These are phyloP conservation scores for Aureobasidium sp. DNA, from an alignment of 2,329 filamentous ascomycete genomes.

Conservation along the genomic window DNA sequence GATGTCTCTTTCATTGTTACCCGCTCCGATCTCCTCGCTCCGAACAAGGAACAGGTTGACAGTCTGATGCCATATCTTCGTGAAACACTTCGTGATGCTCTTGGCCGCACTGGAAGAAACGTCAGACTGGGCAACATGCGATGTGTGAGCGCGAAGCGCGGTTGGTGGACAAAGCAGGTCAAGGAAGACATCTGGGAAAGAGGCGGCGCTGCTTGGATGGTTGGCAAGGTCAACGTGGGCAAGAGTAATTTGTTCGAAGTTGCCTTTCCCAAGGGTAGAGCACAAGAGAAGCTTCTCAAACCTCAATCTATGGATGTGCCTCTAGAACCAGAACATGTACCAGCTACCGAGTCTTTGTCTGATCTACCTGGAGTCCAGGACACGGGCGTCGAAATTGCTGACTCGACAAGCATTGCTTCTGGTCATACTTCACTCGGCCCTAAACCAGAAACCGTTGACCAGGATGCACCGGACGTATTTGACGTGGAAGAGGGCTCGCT, in stretches of 20 bases:
- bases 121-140: constrained; percentile 81
- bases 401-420: neutral
- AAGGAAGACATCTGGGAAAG: constrained; percentile 79
- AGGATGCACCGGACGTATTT: constrained; percentile 16
- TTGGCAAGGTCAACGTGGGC: constrained; percentile 97
- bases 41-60: constrained; percentile 77
- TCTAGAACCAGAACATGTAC: neutral
- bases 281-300: constrained; percentile 24
- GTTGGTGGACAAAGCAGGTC: constrained; percentile 85
- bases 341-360: neutral
- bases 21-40: constrained; percentile 75
- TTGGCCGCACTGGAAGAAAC: constrained; percentile 60
- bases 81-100: constrained; percentile 65
- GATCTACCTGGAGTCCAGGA: neutral
- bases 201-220: constrained; percentile 86
- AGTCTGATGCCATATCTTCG: constrained; percentile 77
- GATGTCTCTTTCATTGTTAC: constrained; percentile 90
- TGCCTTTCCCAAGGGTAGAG: constrained; percentile 68
- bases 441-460: neutral
- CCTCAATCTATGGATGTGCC: neutral
- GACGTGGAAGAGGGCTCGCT: constrained; percentile 37
- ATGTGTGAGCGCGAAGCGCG: constrained; percentile 76
- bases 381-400: neutral
- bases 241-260: constrained; percentile 88
- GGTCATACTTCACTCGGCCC: neutral